These are phyloP conservation scores for Pseudognaphalium luteoalbum DNA, from an alignment of 129 eudicot genomes.

Conservation along the genomic window DNA sequence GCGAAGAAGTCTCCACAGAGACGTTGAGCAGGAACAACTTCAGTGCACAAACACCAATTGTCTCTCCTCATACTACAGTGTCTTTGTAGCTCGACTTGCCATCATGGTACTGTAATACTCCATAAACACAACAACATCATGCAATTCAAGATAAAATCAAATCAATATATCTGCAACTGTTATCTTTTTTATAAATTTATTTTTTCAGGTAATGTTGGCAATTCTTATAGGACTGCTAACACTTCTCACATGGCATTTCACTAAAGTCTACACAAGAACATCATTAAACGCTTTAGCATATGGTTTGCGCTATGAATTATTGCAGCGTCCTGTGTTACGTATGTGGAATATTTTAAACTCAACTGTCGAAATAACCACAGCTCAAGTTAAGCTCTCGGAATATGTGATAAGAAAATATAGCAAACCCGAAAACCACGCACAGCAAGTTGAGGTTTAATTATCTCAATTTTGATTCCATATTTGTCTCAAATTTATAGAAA, in stretches of 20 bases:
- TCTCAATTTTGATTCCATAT: slow-evolving; percentile 10
- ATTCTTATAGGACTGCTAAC: slow-evolving; percentile 89
- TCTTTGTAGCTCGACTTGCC: slow-evolving; percentile 93
- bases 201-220: slow-evolving; percentile 85
- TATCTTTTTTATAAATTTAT: no score
- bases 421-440: slow-evolving; percentile 72
- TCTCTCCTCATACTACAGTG: slow-evolving; percentile 80
- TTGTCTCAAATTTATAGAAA: slow-evolving; percentile 1
- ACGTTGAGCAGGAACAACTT: slow-evolving; percentile 62
- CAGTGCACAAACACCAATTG: slow-evolving; percentile 56
- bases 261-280: slow-evolving; percentile 80
- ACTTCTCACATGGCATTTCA: slow-evolving; percentile 92
- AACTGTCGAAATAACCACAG: slow-evolving; percentile 87
- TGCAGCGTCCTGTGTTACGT: slow-evolving; percentile 80
- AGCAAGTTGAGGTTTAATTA: slow-evolving; percentile 82
- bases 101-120: slow-evolving; percentile 78
- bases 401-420: slow-evolving; percentile 65
- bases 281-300: slow-evolving; percentile 76
- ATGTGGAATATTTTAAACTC: slow-evolving; percentile 94
- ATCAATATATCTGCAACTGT: background rate
- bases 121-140: background rate
- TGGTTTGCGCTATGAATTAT: slow-evolving; percentile 82
- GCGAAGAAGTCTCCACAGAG: slow-evolving; percentile 45
- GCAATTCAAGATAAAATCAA: background rate
- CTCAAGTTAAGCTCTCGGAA: slow-evolving; percentile 89